Evolutionary conservation across 2,329 filamentous ascomycete genomes (phyloP), one percentile per base, ranked within the genome.

Genomic region (Pseudocercospora cruenta): DNA sequence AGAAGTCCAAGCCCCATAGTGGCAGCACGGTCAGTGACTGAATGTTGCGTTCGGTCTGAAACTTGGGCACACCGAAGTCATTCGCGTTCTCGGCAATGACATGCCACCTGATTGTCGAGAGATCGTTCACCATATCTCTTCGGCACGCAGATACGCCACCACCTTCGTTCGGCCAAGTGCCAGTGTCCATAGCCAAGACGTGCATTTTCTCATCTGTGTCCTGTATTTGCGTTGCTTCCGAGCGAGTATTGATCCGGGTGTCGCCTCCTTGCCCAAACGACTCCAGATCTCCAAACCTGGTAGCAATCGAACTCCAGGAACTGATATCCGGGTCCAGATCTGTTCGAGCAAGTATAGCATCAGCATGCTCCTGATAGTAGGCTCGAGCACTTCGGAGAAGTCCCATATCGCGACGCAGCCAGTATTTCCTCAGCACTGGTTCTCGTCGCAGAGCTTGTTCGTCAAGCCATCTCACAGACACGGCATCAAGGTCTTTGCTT

Each of bases 201-300:
- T 81, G 79, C 1, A 81, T 74, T 21, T 73, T 75, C 4, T 71
- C 65, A 14, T 80, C 78, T 2, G 77, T 80, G 53, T 81, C 79
- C 12, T 82, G 82, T 22, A 70, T 63, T 61, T 79, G 77, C n/a
- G 82, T 77, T 21, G 82, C 77, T 66, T 82, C 82, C 0, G 81
- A 82, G 45, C 82, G 75, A 0, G 83, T 85, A 67, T 83, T 82
- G 60, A 84, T 80, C 47, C 84, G 81, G 3, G 83, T 80, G 71
- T 85, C 83, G 22, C 83, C 83, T n/a, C 83, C 83, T 62, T 83
- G 81, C 6, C 83, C 83, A 62, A 85, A 85, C 66, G 80, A 84
- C 71, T 83, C 81, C 16, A 85, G 74, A 72, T 85, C 83, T 62
- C 82, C 83, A 60, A 84, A 80, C 54, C 83, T 83, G 62, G 84